A percentile compares a stretch with the other conserved stretches of the same genome.
phyloP scores from a whole-genome alignment of 441 rosid species.

The Croton setiger region DNA sequence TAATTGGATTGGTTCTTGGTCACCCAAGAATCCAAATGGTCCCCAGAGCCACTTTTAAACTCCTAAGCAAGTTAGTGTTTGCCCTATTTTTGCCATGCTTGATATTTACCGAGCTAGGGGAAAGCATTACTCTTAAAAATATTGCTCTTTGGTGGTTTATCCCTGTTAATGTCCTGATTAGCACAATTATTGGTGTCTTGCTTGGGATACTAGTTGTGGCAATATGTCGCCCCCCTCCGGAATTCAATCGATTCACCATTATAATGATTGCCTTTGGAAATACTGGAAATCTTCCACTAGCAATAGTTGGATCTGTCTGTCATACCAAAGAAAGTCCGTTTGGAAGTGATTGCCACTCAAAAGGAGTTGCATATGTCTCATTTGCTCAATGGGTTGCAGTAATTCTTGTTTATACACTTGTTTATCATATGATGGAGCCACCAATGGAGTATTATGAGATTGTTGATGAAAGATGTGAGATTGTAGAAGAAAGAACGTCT shows the following conservation, averaged over 20 bases:
- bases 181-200: constrained; percentile 57
- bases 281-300: constrained; percentile 76
- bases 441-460: constrained; percentile 77
- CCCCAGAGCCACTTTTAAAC: constrained; percentile 71
- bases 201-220: constrained; percentile 67
- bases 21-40: constrained; percentile 54
- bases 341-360: constrained; percentile 61
- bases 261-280: constrained; percentile 91
- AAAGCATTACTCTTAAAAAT: constrained; percentile 55
- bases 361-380: constrained; percentile 82
- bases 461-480: constrained; percentile 60
- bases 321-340: constrained; percentile 61
- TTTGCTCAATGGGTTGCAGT: constrained; percentile 91
- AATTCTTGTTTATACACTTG: constrained; percentile 85
- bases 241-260: constrained; percentile 69
- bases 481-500: constrained; percentile 40
- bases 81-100: constrained; percentile 87
- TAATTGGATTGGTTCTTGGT: constrained; percentile 77
- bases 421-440: constrained; percentile 98
- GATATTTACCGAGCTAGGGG: constrained; percentile 85
- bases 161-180: constrained; percentile 74
- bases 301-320: constrained; percentile 82
- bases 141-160: constrained; percentile 79
- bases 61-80: constrained; percentile 88
- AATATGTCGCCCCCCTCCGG: constrained; percentile 74